Evolutionary conservation across 306 rosid genomes (phyloP).

Genomic region (Glycine latifolia): DNA sequence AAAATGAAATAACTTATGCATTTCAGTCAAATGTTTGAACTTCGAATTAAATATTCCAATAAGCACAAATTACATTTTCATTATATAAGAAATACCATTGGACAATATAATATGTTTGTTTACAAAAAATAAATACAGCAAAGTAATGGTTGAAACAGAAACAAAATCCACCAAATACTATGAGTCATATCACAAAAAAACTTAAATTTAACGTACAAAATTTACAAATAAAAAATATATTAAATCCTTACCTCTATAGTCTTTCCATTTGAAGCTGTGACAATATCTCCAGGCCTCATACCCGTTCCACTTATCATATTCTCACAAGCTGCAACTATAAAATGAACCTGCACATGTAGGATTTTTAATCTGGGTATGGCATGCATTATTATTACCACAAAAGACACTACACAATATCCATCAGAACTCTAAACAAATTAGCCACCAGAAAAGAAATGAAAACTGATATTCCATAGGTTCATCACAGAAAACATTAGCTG

Average conservation of each 20-base stretch:
- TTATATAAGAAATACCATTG: conserved; percentile 1
- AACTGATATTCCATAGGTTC: conserved; percentile 33
- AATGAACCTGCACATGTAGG: conserved; percentile 81
- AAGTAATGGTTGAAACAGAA: conserved; percentile 10
- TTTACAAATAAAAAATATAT: neutral
- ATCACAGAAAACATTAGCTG: conserved; percentile 15
- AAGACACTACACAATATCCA: neutral
- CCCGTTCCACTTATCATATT: conserved; percentile 99
- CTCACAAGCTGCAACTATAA: conserved; percentile 98
- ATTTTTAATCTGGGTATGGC: neutral
- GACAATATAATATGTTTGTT: conserved; percentile 1
- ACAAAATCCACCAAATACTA: conserved; percentile 28
- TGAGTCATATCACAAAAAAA: conserved; percentile 21
- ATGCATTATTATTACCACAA: conserved; percentile 22
- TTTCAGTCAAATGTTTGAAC: conserved; percentile 39
- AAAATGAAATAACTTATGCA: conserved; percentile 21
- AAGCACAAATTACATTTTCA: conserved; percentile 20
- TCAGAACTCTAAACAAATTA: conserved; percentile 11
- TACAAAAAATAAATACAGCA: neutral
- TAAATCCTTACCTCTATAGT: conserved; percentile 82
- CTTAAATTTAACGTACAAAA: neutral
- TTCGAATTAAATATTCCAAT: conserved; percentile 35
- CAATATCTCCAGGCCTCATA: conserved; percentile 97
- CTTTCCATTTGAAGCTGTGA: conserved; percentile 99
- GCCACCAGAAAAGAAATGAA: conserved; percentile 32